Evolutionary conservation across 192 early-diverging fungal genomes (phyloP), one percentile per base, ranked within the genome.

Genomic region (Podila minutissima): DNA sequence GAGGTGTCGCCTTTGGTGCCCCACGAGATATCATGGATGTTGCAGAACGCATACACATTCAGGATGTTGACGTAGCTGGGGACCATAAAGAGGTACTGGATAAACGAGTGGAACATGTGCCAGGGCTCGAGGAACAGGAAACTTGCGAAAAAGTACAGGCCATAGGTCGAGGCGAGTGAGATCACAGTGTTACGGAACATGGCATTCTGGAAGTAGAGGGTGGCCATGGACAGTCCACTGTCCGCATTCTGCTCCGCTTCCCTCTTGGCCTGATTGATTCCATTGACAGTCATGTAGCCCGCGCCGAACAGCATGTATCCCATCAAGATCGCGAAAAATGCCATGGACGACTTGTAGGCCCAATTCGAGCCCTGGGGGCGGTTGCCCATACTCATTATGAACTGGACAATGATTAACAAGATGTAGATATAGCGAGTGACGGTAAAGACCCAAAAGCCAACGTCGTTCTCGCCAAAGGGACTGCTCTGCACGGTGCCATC

Each of bases 381-480:
- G 83, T 99, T 99, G 68, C 98, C 98, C 75, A 99, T 85, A 69
- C 96, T 92, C 24, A 93, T 87, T 48, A 99, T 93, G 82, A 99
- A 94, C 70, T 92, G 90, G 26, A 91, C 88, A 49, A 95, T 87
- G 53, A 98, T 84, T 33, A 95, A 86, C 59, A 94, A 67, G 24
- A 96, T 84, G 83, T 96, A 98, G 20, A 89, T 66, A 58, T 86
- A 88, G 37, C 84, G 72, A 24, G 86, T 59, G 10, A 86, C 62
- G 32, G 84, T 71, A 71, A 89, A 86, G 29, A 91, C 73, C 92
- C 92, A 81, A 71, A 87, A 75, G 29, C 82, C 85, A 49, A 64
- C 63, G 46, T 64, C 46, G 64, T 65, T 74, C 29, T 82, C 62
- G 19, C 83, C 84, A 77, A 86, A 85, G 4, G 84, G 84, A 64